These are phyloP conservation scores for Sporothrix humicola DNA, from an alignment of 2,329 filamentous ascomycete species.

Conservation along the genomic window DNA sequence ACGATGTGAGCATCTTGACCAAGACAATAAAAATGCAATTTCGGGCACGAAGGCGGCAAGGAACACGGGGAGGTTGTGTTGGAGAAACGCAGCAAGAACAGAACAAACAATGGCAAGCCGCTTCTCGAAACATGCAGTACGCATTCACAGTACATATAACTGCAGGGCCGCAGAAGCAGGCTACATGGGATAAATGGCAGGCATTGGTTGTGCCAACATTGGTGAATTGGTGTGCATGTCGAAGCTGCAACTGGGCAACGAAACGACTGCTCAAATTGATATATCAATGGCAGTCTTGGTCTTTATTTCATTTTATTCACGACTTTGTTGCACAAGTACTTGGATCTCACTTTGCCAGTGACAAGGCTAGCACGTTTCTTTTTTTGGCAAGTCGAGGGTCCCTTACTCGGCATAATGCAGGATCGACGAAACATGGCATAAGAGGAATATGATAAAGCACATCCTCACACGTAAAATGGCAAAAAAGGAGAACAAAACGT, in stretches of 20 bases:
- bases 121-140: background rate
- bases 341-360: too few species aligned
- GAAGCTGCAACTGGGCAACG: background rate
- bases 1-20: background rate
- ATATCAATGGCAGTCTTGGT: background rate
- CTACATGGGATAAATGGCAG: constrained; percentile 13
- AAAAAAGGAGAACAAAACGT: background rate
- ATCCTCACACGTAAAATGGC: background rate
- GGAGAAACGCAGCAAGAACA: background rate
- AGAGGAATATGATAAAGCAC: background rate
- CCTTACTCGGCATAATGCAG: constrained; percentile 22
- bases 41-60: constrained; percentile 17
- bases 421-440: constrained; percentile 29
- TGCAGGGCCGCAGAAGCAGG: constrained; percentile 17
- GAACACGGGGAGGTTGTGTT: background rate
- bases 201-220: background rate
- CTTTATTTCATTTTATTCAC: background rate
- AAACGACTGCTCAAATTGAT: background rate
- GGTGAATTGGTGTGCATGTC: background rate
- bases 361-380: background rate
- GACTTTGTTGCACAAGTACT: too few species aligned
- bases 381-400: background rate
- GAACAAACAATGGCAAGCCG: background rate
- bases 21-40: constrained; percentile 15
- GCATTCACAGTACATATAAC: too few species aligned